phyloP scores from a whole-genome alignment of 179 eudicot species.

The Patellifolia procumbens region DNA sequence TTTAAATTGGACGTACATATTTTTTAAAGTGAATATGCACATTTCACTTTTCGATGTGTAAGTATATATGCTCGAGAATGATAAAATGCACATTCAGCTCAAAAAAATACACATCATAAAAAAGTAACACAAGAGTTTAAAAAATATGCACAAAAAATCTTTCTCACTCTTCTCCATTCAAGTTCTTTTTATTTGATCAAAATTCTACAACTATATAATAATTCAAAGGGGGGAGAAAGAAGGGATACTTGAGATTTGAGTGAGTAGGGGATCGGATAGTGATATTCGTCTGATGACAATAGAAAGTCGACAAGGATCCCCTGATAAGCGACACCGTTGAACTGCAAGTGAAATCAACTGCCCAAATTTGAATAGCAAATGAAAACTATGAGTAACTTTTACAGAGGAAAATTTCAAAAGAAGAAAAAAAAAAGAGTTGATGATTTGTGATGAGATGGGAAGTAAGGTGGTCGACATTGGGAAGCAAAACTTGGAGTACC shows the following conservation, averaged over 20 bases:
- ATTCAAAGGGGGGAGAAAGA: background rate
- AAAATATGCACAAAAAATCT: too few relatives aligned
- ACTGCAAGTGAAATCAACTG: constrained; percentile 66
- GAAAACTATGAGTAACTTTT: background rate
- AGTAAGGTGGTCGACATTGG: background rate
- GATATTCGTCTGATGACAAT: constrained; percentile 42
- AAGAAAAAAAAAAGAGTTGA: background rate
- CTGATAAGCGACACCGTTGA: constrained; percentile 62
- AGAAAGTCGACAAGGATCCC: constrained; percentile 54
- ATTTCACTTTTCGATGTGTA: too few relatives aligned
- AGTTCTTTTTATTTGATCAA: too few relatives aligned
- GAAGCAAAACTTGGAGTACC: constrained; percentile 24
- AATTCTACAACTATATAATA: background rate
- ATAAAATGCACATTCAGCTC: too few relatives aligned
- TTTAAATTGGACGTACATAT: too few relatives aligned
- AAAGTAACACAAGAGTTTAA: too few relatives aligned
- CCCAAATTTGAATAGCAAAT: background rate
- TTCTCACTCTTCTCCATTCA: too few relatives aligned
- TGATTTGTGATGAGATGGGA: background rate
- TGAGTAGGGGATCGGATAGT: constrained; percentile 28
- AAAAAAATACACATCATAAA: too few relatives aligned
- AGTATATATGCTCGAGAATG: too few relatives aligned
- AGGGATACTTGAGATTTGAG: constrained; percentile 51
- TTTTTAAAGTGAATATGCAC: too few relatives aligned
- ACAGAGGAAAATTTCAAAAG: background rate